These are phyloP conservation scores for Neoboletus magnificus DNA, from an alignment of 768 basidiomycete species.

Conservation along the genomic window DNA sequence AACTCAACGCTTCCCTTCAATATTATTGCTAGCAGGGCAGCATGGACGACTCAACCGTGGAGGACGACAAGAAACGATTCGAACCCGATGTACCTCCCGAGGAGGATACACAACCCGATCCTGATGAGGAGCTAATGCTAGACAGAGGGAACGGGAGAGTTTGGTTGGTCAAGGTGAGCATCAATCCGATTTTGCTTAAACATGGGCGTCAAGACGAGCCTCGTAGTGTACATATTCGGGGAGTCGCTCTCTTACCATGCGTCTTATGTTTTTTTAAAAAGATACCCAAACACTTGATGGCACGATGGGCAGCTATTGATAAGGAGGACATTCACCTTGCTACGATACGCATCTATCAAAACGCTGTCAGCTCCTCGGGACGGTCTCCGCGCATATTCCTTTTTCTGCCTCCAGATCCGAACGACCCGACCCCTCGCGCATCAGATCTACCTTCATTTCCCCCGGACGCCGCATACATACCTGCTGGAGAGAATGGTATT, in stretches of 20 bases:
- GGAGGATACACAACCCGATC: slow-evolving; percentile 69
- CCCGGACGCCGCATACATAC: slow-evolving; percentile 30
- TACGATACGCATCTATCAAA: slow-evolving; percentile 75
- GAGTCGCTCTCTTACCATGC: neutral
- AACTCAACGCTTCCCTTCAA: neutral
- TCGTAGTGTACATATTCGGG: neutral
- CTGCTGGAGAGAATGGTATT: slow-evolving; percentile 26
- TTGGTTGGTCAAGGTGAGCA: slow-evolving; percentile 80
- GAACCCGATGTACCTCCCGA: slow-evolving; percentile 51
- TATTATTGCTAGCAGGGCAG: neutral
- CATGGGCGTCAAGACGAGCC: neutral
- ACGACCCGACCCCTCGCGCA: slow-evolving; percentile 37
- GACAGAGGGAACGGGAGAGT: slow-evolving; percentile 71
- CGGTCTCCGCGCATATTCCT: slow-evolving; percentile 61
- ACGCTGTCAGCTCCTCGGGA: slow-evolving; percentile 40
- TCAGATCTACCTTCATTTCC: slow-evolving; percentile 25
- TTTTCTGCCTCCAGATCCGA: slow-evolving; percentile 56
- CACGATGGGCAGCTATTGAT: slow-evolving; percentile 76
- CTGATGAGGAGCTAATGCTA: slow-evolving; percentile 79
- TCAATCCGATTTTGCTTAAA: neutral
- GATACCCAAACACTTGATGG: slow-evolving; percentile 86
- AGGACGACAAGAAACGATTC: slow-evolving; percentile 74
- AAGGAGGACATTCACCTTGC: slow-evolving; percentile 79
- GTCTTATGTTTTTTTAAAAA: slow-evolving; percentile 31
- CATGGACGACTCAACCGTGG: slow-evolving; percentile 36